Conservation (phyloP, 805 yeast species). For the Spathaspora gorwiae region DNA sequence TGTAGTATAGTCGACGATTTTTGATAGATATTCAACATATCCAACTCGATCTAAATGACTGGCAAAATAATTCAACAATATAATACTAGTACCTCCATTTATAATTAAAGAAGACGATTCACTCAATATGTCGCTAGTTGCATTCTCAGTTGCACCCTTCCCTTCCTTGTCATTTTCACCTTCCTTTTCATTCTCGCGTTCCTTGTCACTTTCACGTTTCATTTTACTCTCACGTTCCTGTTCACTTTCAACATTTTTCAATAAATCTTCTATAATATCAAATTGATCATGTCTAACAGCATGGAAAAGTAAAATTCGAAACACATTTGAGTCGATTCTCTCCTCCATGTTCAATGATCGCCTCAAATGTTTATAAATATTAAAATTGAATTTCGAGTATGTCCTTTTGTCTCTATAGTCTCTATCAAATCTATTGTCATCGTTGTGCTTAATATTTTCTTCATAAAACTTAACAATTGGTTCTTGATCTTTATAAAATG, state of each 20-base stretch:
- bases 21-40: neutral
- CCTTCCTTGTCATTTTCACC: too few relatives aligned
- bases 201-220: too few relatives aligned
- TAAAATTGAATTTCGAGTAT: slow-evolving; percentile 15
- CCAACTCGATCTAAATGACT: slow-evolving; percentile 1
- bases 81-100: neutral
- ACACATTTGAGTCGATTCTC: neutral
- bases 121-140: too few relatives aligned
- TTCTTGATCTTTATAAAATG: slow-evolving; percentile 28
- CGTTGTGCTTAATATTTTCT: too few relatives aligned
- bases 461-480: slow-evolving; percentile 12
- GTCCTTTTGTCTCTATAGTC: neutral
- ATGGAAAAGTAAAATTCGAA: slow-evolving; percentile 16
- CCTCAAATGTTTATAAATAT: slow-evolving; percentile 15
- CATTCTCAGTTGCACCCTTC: too few relatives aligned
- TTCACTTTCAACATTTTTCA: slow-evolving; percentile 1
- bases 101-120: too few relatives aligned
- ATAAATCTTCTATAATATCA: slow-evolving; percentile 19
- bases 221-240: too few relatives aligned
- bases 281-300: slow-evolving; percentile 25
- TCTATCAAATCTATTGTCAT: too few relatives aligned
- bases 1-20: neutral
- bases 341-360: slow-evolving; percentile 6
- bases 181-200: too few relatives aligned
- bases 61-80: slow-evolving; percentile 6